phyloP scores from a whole-genome alignment of 306 rosid genomes.

The Begonia fuchsioides region DNA sequence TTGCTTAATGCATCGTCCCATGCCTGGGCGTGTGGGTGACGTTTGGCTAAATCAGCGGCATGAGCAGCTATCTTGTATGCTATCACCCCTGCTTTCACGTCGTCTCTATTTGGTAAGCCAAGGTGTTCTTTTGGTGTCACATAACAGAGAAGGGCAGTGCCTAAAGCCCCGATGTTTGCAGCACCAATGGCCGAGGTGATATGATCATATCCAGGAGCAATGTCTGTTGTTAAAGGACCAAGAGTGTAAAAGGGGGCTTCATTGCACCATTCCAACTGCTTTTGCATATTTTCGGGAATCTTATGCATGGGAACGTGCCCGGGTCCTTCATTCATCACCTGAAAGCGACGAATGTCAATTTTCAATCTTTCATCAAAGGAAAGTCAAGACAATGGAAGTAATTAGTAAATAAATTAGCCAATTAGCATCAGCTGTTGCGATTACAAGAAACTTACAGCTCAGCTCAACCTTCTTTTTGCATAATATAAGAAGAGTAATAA shows the following conservation, averaged over 20 bases:
- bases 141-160: slow-evolving; percentile 96
- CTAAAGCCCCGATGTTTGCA: slow-evolving; percentile 93
- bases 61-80: slow-evolving; percentile 98
- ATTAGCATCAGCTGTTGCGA: too few relatives aligned
- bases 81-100: slow-evolving; percentile 92
- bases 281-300: slow-evolving; percentile 98
- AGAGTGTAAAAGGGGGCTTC: slow-evolving; percentile 99
- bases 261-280: slow-evolving; percentile 96
- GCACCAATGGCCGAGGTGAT: slow-evolving; percentile 99
- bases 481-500: background rate
- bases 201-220: slow-evolving; percentile 98
- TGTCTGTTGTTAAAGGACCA: slow-evolving; percentile 92
- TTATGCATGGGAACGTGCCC: slow-evolving; percentile 98
- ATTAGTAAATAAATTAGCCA: too few relatives aligned
- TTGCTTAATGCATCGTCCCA: slow-evolving; percentile 97
- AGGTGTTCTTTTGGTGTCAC: slow-evolving; percentile 98
- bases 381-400: too few relatives aligned
- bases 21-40: slow-evolving; percentile 76
- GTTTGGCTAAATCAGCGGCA: slow-evolving; percentile 95
- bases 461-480: too few relatives aligned
- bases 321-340: slow-evolving; percentile 99
- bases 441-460: too few relatives aligned
- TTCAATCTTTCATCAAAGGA: too few relatives aligned
- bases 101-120: slow-evolving; percentile 90
- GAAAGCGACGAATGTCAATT: slow-evolving; percentile 16